Percentiles rank a stretch among this genome's conserved stretches.
Conservation (phyloP, 129 eudicot species). For the Calendula officinalis region DNA sequence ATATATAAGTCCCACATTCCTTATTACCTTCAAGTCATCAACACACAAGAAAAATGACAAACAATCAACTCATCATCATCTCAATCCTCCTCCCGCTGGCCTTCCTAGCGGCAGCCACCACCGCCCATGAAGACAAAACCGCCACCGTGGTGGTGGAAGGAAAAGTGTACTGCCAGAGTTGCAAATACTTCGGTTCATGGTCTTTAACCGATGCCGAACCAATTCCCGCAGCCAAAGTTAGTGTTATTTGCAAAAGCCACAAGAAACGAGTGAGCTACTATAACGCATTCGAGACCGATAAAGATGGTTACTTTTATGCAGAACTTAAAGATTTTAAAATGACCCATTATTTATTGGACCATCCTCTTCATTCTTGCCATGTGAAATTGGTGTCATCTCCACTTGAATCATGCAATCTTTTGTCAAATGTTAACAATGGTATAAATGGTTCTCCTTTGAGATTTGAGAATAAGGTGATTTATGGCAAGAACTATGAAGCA, state of each 20-base stretch:
- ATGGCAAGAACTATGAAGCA: constrained; percentile 54
- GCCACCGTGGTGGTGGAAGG: constrained; percentile 76
- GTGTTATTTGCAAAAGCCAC: constrained; percentile 81
- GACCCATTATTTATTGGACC: constrained; percentile 61
- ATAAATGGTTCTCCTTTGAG: constrained; percentile 71
- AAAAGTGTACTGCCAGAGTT: constrained; percentile 79
- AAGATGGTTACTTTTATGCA: constrained; percentile 69
- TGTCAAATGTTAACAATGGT: constrained; percentile 75
- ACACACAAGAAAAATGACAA: constrained; percentile 46
- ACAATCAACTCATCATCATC: constrained; percentile 33
- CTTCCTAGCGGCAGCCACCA: constrained; percentile 41
- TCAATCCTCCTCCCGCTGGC: constrained; percentile 42
- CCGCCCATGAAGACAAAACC: constrained; percentile 40
- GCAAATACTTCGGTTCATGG: constrained; percentile 68
- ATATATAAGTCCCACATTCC: constrained; percentile 21
- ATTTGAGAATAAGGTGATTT: constrained; percentile 55
- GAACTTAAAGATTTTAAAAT: constrained; percentile 57
- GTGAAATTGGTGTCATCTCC: constrained; percentile 91
- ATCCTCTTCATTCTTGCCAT: constrained; percentile 84
- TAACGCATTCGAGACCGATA: constrained; percentile 54
- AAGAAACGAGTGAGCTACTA: constrained; percentile 70
- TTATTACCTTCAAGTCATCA: constrained; percentile 1
- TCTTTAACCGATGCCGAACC: constrained; percentile 59
- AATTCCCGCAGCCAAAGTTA: constrained; percentile 54
- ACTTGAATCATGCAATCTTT: constrained; percentile 43